phyloP scores from a whole-genome alignment of 768 basidiomycete genomes.

The Naganishia onofrii region DNA sequence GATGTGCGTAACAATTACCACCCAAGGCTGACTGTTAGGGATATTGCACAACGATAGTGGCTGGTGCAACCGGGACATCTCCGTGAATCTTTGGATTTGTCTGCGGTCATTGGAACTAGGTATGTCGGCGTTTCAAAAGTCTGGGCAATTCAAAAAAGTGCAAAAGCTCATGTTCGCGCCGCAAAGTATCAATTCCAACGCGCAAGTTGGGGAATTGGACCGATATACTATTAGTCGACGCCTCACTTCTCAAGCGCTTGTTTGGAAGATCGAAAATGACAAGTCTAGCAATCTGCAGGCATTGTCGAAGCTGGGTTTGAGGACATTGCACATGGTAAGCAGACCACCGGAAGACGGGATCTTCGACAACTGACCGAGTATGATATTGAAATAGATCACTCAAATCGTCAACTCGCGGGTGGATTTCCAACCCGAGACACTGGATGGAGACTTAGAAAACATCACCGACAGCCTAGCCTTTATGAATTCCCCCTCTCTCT shows the following conservation, averaged over 20 bases:
- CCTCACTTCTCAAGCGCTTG: constrained; percentile 6
- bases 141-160: neutral
- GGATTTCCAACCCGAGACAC: neutral
- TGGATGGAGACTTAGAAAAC: neutral
- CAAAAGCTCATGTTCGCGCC: neutral
- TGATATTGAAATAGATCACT: neutral
- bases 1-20: too few relatives aligned
- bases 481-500: neutral
- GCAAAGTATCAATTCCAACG: neutral
- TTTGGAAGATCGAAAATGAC: constrained; percentile 16
- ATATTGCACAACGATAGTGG: neutral
- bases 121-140: neutral
- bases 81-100: neutral
- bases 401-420: neutral
- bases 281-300: neutral
- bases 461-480: neutral
- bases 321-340: constrained; percentile 6
- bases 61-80: constrained; percentile 17
- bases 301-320: neutral
- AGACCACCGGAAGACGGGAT: neutral
- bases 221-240: constrained; percentile 2
- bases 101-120: constrained; percentile 12
- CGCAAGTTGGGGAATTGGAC: constrained; percentile 10
- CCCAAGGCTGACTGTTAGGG: too few relatives aligned
- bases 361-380: neutral